A percentile compares a stretch with the other conserved stretches of the same genome.
These are phyloP conservation scores for Ustilago hordei DNA, from an alignment of 1,284 basidiomycete genomes.

Conservation along the genomic window DNA sequence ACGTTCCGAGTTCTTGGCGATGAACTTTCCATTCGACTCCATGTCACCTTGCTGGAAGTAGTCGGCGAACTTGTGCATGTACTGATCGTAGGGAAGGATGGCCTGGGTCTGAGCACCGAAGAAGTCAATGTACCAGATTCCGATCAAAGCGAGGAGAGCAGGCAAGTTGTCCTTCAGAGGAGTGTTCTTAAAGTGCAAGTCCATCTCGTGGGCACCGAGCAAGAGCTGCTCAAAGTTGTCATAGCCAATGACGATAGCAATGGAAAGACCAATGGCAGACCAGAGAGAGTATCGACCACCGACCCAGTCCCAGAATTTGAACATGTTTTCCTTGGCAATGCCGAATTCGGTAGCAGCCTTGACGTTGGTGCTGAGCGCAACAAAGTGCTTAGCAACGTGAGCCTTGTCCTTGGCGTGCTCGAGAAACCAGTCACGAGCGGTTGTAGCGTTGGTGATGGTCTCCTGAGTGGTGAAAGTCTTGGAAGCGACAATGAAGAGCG, in stretches of 20 bases:
- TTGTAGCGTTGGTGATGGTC: slow-evolving; percentile 97
- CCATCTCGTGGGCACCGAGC: slow-evolving; percentile 95
- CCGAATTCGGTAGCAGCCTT: slow-evolving; percentile 94
- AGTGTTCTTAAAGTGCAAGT: slow-evolving; percentile 91
- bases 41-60: slow-evolving; percentile 99
- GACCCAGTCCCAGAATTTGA: slow-evolving; percentile 99
- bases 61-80: slow-evolving; percentile 98
- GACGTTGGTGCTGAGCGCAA: slow-evolving; percentile 96
- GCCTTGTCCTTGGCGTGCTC: slow-evolving; percentile 77
- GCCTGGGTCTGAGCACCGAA: slow-evolving; percentile 95
- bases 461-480: slow-evolving; percentile 99
- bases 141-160: slow-evolving; percentile 88
- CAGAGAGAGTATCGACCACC: slow-evolving; percentile 97
- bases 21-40: slow-evolving; percentile 98
- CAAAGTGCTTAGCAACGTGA: slow-evolving; percentile 98
- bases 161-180: slow-evolving; percentile 92
- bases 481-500: slow-evolving; percentile 95
- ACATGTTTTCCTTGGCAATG: slow-evolving; percentile 93
- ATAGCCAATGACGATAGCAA: slow-evolving; percentile 91
- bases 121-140: slow-evolving; percentile 99
- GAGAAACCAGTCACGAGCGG: slow-evolving; percentile 95
- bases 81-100: slow-evolving; percentile 96
- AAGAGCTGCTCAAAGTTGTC: slow-evolving; percentile 93
- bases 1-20: slow-evolving; percentile 91
- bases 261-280: slow-evolving; percentile 96